Conservation (phyloP, 139 green algal species). For the Picochlorum sp. region DNA sequence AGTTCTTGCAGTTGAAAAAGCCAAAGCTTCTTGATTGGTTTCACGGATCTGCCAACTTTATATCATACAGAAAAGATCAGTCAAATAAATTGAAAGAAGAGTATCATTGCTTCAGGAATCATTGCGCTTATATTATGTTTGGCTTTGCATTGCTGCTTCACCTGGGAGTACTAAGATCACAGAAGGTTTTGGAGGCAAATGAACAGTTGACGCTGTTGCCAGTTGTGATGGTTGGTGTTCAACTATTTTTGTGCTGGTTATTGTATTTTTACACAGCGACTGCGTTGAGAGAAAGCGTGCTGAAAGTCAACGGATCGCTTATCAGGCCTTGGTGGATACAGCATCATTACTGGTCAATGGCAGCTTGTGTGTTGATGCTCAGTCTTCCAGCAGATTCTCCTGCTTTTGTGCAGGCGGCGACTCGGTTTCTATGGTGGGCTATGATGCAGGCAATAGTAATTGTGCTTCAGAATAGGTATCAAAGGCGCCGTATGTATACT, state of each 20-base stretch:
- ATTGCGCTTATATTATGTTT: slow-evolving; percentile 33
- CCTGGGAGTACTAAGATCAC: slow-evolving; percentile 36
- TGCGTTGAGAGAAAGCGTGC: slow-evolving; percentile 84
- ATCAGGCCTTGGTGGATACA: slow-evolving; percentile 91
- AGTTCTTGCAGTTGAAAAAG: no score
- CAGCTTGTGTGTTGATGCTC: slow-evolving; percentile 65
- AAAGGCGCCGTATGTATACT: slow-evolving; percentile 85
- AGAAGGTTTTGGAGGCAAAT: slow-evolving; percentile 4
- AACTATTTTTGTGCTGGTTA: slow-evolving; percentile 83
- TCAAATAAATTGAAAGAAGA: slow-evolving; percentile 68
- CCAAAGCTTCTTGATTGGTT: slow-evolving; percentile 51
- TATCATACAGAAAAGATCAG: slow-evolving; percentile 34
- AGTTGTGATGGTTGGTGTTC: slow-evolving; percentile 54
- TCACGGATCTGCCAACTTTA: slow-evolving; percentile 43
- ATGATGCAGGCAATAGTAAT: slow-evolving; percentile 43
- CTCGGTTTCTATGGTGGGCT: slow-evolving; percentile 43
- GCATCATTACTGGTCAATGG: slow-evolving; percentile 86
- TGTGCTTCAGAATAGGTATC: slow-evolving; percentile 68
- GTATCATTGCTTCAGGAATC: slow-evolving; percentile 79
- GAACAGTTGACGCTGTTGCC: slow-evolving; percentile 43
- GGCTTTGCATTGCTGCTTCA: slow-evolving; percentile 17
- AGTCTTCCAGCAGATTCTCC: slow-evolving; percentile 77
- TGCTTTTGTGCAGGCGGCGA: slow-evolving; percentile 24
- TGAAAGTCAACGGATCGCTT: slow-evolving; percentile 79
- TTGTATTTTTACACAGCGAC: slow-evolving; percentile 90